Evolutionary conservation across 2,329 filamentous ascomycete species (phyloP).

Genomic region (Leptographium procerum): DNA sequence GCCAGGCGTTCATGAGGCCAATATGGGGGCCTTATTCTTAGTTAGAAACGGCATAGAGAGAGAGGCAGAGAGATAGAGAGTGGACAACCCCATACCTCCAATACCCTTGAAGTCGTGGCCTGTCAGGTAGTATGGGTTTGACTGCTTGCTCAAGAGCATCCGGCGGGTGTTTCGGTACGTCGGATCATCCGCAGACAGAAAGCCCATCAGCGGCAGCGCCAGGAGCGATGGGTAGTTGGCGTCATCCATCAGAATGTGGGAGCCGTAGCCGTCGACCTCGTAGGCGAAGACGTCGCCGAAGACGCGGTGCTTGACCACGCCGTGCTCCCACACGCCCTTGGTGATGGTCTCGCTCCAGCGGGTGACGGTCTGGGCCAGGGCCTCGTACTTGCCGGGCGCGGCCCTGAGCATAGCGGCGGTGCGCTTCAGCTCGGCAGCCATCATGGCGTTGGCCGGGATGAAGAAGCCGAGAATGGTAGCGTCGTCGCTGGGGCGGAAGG

Average conservation of each 20-base stretch:
- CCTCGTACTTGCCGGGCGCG: conserved; percentile 31
- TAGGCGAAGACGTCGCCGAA: conserved; percentile 76
- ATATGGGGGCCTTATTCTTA: conserved; percentile 47
- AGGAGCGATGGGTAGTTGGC: conserved; percentile 77
- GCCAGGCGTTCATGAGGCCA: conserved; percentile 86
- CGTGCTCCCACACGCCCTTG: conserved; percentile 74
- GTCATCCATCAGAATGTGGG: conserved; percentile 76
- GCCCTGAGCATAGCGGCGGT: conserved; percentile 54
- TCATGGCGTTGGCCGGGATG: conserved; percentile 93
- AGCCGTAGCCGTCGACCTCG: conserved; percentile 81
- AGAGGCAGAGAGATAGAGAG: background rate
- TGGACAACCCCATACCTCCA: conserved; percentile 52
- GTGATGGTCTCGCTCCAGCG: conserved; percentile 51
- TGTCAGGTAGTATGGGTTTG: conserved; percentile 81
- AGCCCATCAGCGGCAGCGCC: conserved; percentile 68
- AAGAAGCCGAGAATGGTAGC: conserved; percentile 90
- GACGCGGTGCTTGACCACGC: conserved; percentile 62
- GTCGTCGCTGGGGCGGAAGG: conserved; percentile 91
- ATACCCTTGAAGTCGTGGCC: conserved; percentile 76
- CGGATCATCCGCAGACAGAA: conserved; percentile 50
- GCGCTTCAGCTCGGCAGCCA: conserved; percentile 75
- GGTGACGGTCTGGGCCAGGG: conserved; percentile 43
- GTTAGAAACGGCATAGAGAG: background rate
- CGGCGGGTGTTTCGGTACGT: conserved; percentile 81
- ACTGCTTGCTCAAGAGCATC: conserved; percentile 58